Conservation (phyloP, 441 rosid genomes). For the Pelargonium myrrhifolium region DNA sequence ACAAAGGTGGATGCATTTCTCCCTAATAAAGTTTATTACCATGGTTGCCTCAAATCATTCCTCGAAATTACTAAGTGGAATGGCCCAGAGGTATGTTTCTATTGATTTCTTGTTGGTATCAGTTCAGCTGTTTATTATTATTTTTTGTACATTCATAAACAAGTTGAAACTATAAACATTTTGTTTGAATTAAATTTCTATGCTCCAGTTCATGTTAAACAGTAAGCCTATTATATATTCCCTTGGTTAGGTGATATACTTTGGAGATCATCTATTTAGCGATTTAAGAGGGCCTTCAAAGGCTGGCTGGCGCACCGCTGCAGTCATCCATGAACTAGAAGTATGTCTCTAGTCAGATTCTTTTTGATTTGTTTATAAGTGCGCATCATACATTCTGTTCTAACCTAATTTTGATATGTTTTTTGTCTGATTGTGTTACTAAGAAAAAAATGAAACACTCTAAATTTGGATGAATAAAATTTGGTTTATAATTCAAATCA, state of each 20-base stretch:
- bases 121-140: background rate
- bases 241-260: constrained; percentile 73
- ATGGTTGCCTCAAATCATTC: constrained; percentile 82
- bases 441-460: no score
- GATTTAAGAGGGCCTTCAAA: constrained; percentile 92
- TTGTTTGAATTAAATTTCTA: constrained; percentile 5
- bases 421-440: no score
- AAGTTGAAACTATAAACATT: background rate
- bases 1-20: constrained; percentile 76
- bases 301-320: constrained; percentile 99
- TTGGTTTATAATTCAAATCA: no score
- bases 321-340: constrained; percentile 91
- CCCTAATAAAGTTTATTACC: constrained; percentile 73
- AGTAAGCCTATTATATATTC: background rate
- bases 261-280: constrained; percentile 96
- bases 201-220: background rate
- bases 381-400: background rate
- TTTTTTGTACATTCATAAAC: background rate
- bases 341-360: constrained; percentile 32
- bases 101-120: background rate
- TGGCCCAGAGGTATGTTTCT: constrained; percentile 78
- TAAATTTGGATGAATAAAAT: no score
- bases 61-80: constrained; percentile 91
- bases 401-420: no score
- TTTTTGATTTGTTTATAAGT: constrained; percentile 12